Evolutionary conservation across 331 rosid genomes (phyloP).

Genomic region (Arachis monticola): DNA sequence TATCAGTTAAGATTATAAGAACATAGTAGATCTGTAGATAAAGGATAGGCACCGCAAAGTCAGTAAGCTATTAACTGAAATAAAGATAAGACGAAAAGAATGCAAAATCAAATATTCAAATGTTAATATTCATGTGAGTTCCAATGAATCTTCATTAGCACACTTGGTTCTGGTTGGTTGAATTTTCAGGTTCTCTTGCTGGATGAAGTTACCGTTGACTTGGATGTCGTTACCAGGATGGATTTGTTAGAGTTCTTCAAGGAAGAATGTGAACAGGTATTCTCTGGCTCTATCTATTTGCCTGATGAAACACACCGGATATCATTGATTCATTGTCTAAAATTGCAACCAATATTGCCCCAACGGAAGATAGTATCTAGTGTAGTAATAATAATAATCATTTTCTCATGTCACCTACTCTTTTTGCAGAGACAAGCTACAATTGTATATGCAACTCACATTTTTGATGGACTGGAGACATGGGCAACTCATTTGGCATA

Average conservation of each 20-base stretch:
- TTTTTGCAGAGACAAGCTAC: conserved; percentile 78
- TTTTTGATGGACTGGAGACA: conserved; percentile 92
- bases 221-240: conserved; percentile 92
- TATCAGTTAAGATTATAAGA: too few relatives aligned
- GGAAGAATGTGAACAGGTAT: conserved; percentile 97
- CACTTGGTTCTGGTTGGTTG: conserved; percentile 27
- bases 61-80: neutral
- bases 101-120: neutral
- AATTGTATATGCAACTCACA: conserved; percentile 92
- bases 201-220: conserved; percentile 95
- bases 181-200: conserved; percentile 83
- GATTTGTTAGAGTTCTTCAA: conserved; percentile 83
- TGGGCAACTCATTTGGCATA: conserved; percentile 96
- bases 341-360: too few relatives aligned
- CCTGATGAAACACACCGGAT: conserved; percentile 27
- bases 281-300: conserved; percentile 37
- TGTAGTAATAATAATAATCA: too few relatives aligned
- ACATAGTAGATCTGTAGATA: neutral
- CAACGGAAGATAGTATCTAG: too few relatives aligned
- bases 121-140: neutral
- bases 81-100: too few relatives aligned
- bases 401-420: conserved; percentile 11
- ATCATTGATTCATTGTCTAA: neutral
- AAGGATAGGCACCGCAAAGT: neutral
- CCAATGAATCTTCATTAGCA: neutral